Evolutionary conservation across 768 basidiomycete species (phyloP).

Genomic region (Tylopilus subfusipes): DNA sequence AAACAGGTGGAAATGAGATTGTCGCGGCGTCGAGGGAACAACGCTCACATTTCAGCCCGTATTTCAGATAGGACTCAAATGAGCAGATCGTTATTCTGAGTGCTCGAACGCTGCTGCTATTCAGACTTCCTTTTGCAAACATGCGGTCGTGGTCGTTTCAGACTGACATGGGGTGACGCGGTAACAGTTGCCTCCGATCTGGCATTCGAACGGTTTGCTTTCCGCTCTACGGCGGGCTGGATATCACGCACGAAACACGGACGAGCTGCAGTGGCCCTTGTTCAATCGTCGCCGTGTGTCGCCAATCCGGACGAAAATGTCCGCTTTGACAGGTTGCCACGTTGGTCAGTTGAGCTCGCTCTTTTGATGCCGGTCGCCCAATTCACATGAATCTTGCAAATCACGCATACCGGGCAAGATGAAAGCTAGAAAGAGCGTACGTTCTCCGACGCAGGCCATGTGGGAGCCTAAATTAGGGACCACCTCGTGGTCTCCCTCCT

Average conservation of each 20-base stretch:
- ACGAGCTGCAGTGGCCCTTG: slow-evolving; percentile 6
- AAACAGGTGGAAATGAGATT: slow-evolving; percentile 1
- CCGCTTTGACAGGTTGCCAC: slow-evolving; percentile 7
- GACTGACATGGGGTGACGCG: slow-evolving; percentile 6
- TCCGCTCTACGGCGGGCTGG: slow-evolving; percentile 20
- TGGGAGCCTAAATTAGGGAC: neutral
- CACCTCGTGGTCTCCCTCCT: slow-evolving; percentile 16
- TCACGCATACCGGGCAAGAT: slow-evolving; percentile 8
- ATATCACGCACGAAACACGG: slow-evolving; percentile 22
- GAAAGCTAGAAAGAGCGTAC: neutral
- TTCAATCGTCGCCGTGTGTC: neutral
- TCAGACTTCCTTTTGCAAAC: slow-evolving; percentile 5
- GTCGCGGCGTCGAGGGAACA: neutral
- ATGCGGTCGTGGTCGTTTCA: slow-evolving; percentile 19
- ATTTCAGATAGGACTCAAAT: neutral
- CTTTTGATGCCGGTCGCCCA: neutral
- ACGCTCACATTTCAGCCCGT: neutral
- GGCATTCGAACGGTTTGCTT: neutral
- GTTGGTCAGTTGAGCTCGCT: slow-evolving; percentile 3
- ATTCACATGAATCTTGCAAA: slow-evolving; percentile 15
- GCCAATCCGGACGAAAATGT: slow-evolving; percentile 11
- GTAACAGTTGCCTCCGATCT: slow-evolving; percentile 7
- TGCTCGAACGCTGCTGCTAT: neutral
- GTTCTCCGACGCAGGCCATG: slow-evolving; percentile 2
- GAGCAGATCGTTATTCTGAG: neutral